These are phyloP conservation scores for Wickerhamomyces alni DNA, from an alignment of 805 yeast genomes.

Conservation along the genomic window DNA sequence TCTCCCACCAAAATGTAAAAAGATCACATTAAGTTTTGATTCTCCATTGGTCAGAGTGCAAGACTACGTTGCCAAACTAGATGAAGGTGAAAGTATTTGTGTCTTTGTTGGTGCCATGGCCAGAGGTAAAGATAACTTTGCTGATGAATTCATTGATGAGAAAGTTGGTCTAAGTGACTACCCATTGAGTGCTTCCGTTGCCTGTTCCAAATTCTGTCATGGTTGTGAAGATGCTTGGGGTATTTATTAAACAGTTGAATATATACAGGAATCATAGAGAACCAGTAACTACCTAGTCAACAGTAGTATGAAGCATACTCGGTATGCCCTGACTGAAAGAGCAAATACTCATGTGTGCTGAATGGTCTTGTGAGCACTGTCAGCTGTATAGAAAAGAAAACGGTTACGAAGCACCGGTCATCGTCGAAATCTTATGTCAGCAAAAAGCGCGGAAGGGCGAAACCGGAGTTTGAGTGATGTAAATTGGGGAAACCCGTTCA, in stretches of 20 bases:
- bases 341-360: too few relatives aligned
- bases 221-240: constrained; percentile 99
- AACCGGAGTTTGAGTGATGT: too few relatives aligned
- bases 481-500: too few relatives aligned
- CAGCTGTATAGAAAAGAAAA: too few relatives aligned
- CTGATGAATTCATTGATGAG: constrained; percentile 95
- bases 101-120: constrained; percentile 99
- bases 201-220: constrained; percentile 96
- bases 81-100: constrained; percentile 88
- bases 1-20: constrained; percentile 91
- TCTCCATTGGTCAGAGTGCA: constrained; percentile 84
- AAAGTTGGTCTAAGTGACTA: constrained; percentile 93
- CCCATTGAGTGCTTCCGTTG: constrained; percentile 95
- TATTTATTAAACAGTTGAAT: constrained; percentile 32
- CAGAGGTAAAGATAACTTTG: constrained; percentile 94
- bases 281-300: too few relatives aligned
- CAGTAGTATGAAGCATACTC: too few relatives aligned
- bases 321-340: too few relatives aligned
- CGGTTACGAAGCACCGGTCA: too few relatives aligned
- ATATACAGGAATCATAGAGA: too few relatives aligned
- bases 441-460: too few relatives aligned
- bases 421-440: too few relatives aligned
- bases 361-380: too few relatives aligned
- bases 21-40: constrained; percentile 87
- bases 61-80: constrained; percentile 77